phyloP scores from a whole-genome alignment of 768 basidiomycete species.

The Tephrocybe sp. region DNA sequence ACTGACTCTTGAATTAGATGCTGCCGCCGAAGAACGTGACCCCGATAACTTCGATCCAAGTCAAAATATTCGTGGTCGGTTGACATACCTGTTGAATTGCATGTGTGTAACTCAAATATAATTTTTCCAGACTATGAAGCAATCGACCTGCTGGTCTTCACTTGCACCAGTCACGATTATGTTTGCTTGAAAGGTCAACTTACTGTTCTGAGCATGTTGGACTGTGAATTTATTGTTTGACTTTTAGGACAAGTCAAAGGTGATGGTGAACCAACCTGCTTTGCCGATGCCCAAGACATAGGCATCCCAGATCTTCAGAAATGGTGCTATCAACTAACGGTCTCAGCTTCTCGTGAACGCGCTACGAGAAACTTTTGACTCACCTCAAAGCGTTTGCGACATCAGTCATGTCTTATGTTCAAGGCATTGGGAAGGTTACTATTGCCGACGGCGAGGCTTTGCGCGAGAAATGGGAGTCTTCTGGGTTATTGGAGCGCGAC shows the following conservation, averaged over 20 bases:
- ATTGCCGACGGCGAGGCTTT: constrained; percentile 45
- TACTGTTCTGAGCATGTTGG: constrained; percentile 1
- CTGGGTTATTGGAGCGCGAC: constrained; percentile 25
- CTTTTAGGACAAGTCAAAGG: constrained; percentile 53
- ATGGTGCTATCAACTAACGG: constrained; percentile 57
- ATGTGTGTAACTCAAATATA: background rate
- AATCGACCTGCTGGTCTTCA: constrained; percentile 63
- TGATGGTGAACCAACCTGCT: constrained; percentile 56
- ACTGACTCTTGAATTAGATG: constrained; percentile 30
- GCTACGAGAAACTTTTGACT: constrained; percentile 39
- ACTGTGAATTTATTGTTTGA: background rate
- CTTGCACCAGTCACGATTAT: constrained; percentile 60
- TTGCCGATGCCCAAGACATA: constrained; percentile 49
- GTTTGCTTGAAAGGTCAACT: constrained; percentile 46
- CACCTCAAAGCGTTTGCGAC: constrained; percentile 48
- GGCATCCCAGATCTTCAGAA: constrained; percentile 54
- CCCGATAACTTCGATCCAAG: constrained; percentile 56
- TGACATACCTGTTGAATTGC: background rate
- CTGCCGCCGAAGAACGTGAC: constrained; percentile 53
- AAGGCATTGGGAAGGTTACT: constrained; percentile 52
- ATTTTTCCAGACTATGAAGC: constrained; percentile 48
- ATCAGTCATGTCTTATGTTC: constrained; percentile 44
- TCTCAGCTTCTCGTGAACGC: constrained; percentile 50
- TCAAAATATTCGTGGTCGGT: constrained; percentile 44
- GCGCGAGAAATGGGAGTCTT: constrained; percentile 54